phyloP scores from a whole-genome alignment of 495 filamentous ascomycete genomes.

The Aspergillus incahuasiensis region DNA sequence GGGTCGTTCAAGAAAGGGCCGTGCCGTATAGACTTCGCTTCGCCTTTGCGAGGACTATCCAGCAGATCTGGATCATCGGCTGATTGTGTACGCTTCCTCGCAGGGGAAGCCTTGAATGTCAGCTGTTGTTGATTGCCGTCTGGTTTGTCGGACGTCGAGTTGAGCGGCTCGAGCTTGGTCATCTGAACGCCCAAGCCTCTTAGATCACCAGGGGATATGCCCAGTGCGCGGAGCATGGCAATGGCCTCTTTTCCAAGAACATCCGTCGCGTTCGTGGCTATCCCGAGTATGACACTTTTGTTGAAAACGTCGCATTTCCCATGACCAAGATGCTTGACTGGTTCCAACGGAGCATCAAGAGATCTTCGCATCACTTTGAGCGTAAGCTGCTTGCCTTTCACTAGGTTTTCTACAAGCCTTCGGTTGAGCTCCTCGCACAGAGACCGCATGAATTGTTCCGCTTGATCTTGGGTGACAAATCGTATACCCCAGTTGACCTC shows the following conservation, averaged over 20 bases:
- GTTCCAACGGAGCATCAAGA: conserved; percentile 81
- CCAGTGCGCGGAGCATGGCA: conserved; percentile 73
- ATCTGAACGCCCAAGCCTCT: conserved; percentile 87
- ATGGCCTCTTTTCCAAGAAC: conserved; percentile 74
- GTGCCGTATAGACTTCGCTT: conserved; percentile 42
- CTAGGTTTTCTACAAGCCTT: conserved; percentile 71
- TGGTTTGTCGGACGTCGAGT: conserved; percentile 35
- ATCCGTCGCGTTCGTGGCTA: conserved; percentile 70
- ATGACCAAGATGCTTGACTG: conserved; percentile 90
- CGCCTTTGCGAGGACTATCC: conserved; percentile 65
- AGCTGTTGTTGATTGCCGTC: conserved; percentile 63
- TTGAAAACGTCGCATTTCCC: conserved; percentile 92
- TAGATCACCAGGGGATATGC: conserved; percentile 83
- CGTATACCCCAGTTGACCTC: conserved; percentile 98
- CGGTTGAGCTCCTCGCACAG: conserved; percentile 78
- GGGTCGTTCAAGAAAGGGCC: conserved; percentile 46
- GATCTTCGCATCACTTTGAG: conserved; percentile 91
- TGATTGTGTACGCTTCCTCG: conserved; percentile 24
- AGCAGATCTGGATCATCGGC: conserved; percentile 49
- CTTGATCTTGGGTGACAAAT: conserved; percentile 83
- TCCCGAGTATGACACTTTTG: conserved; percentile 76
- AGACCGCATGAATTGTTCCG: conserved; percentile 81
- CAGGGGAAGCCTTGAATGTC: conserved; percentile 49
- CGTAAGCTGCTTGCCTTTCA: conserved; percentile 82
- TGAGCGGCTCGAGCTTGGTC: conserved; percentile 82